Percentiles rank a stretch among this genome's conserved stretches.
These are phyloP conservation scores for Xylaria sp. DNA, from an alignment of 2,329 filamentous ascomycete genomes.

Conservation along the genomic window DNA sequence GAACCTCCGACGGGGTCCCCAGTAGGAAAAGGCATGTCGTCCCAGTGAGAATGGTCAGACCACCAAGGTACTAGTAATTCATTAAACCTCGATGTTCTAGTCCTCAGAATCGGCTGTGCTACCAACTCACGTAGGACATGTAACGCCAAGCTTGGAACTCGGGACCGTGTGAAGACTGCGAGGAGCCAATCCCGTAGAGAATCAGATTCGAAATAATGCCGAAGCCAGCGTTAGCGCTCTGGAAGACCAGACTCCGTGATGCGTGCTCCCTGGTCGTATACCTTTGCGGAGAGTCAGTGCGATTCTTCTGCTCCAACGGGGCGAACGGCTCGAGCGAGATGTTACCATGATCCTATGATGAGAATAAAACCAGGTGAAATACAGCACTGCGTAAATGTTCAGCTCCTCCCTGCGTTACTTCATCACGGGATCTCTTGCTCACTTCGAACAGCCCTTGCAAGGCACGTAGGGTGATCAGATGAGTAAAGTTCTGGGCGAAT, in stretches of 20 bases:
- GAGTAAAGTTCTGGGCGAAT: conserved; percentile 53
- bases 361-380: conserved; percentile 54
- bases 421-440: not conserved
- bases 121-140: conserved; percentile 50
- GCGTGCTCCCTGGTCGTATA: conserved; percentile 54
- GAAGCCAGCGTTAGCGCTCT: conserved; percentile 53
- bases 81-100: conserved; percentile 7
- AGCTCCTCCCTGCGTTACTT: conserved; percentile 2
- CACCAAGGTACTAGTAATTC: conserved; percentile 49
- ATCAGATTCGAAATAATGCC: conserved; percentile 51
- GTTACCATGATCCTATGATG: conserved; percentile 48
- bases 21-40: conserved; percentile 50
- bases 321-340: not conserved
- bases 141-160: conserved; percentile 53
- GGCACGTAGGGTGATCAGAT: conserved; percentile 51
- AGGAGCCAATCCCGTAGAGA: conserved; percentile 52
- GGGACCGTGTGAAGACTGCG: conserved; percentile 43
- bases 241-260: conserved; percentile 51
- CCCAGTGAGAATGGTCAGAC: conserved; percentile 50
- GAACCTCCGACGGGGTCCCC: conserved; percentile 53
- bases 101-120: conserved; percentile 3
- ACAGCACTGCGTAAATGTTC: conserved; percentile 45
- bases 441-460: conserved; percentile 53
- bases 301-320: not conserved
- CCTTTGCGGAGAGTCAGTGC: conserved; percentile 43